Conservation (phyloP, 305 asterid species). For the Fraxinus ornus region DNA sequence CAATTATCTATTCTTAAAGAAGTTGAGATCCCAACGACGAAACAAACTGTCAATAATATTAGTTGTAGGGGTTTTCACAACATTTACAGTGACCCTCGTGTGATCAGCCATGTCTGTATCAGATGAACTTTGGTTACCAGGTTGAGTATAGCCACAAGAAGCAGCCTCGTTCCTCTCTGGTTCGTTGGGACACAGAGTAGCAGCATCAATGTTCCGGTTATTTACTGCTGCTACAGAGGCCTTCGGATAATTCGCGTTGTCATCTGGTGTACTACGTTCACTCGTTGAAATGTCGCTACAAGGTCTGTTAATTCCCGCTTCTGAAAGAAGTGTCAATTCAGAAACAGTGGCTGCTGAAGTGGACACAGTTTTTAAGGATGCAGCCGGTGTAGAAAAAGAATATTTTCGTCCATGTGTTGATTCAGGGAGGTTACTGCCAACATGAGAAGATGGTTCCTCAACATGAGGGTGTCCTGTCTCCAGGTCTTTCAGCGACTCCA, state of each 20-base stretch:
- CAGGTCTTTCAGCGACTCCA: slow-evolving; percentile 70
- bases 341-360: slow-evolving; percentile 27
- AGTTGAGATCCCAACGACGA: slow-evolving; percentile 83
- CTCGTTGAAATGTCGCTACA: slow-evolving; percentile 13
- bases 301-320: slow-evolving; percentile 22
- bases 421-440: slow-evolving; percentile 32
- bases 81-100: slow-evolving; percentile 65
- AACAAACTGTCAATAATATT: slow-evolving; percentile 67
- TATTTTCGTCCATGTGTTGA: slow-evolving; percentile 30
- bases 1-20: slow-evolving; percentile 60
- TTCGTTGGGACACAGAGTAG: slow-evolving; percentile 22
- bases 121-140: slow-evolving; percentile 34
- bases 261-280: slow-evolving; percentile 5
- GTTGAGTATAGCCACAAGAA: slow-evolving; percentile 17
- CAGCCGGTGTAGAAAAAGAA: slow-evolving; percentile 13
- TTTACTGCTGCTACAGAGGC: neutral
- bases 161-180: slow-evolving; percentile 22
- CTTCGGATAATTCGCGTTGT: neutral
- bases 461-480: slow-evolving; percentile 31
- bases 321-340: slow-evolving; percentile 19
- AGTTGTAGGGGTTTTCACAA: slow-evolving; percentile 60
- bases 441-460: slow-evolving; percentile 35
- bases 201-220: neutral
- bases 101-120: slow-evolving; percentile 46
- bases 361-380: slow-evolving; percentile 16